phyloP scores from a whole-genome alignment of 139 green algal species.

The Chlamydomonas applanata region DNA sequence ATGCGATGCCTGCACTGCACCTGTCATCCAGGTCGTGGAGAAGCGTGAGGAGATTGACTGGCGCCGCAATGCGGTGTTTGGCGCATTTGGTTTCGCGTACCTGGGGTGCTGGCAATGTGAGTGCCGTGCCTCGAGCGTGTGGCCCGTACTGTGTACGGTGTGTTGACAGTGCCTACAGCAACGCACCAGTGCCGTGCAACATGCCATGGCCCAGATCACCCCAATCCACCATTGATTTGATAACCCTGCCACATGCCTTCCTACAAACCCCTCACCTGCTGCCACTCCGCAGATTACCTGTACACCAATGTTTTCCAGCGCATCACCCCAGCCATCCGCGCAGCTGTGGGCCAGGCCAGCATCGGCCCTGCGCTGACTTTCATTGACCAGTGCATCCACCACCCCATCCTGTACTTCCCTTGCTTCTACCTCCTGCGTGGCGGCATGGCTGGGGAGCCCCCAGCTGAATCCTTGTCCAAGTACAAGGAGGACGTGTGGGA shows the following conservation, averaged over 20 bases:
- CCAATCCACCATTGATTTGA: no score
- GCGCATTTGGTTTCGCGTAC: slow-evolving; percentile 67
- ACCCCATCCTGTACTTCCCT: slow-evolving; percentile 7
- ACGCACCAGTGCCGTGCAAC: no score
- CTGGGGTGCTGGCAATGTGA: slow-evolving; percentile 64
- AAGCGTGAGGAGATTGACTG: slow-evolving; percentile 62
- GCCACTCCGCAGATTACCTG: slow-evolving; percentile 40
- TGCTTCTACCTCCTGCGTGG: slow-evolving; percentile 3
- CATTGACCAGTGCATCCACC: slow-evolving; percentile 61
- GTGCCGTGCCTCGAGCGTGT: no score
- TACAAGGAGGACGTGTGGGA: slow-evolving; percentile 11
- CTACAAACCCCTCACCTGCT: no score
- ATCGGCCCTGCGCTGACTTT: slow-evolving; percentile 56
- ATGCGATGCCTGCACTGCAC: no score
- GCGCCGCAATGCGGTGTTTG: slow-evolving; percentile 58
- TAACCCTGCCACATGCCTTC: no score
- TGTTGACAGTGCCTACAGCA: no score
- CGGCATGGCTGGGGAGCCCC: neutral
- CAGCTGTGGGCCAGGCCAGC: slow-evolving; percentile 50
- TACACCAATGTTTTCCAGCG: slow-evolving; percentile 64
- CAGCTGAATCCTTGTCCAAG: neutral
- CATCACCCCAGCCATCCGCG: slow-evolving; percentile 46
- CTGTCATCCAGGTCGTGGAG: slow-evolving; percentile 54
- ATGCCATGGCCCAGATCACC: no score
- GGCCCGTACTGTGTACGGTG: no score